Percentiles rank a stretch among this genome's conserved stretches.
Evolutionary conservation across 1,284 basidiomycete genomes (phyloP).

Genomic region (Cryptococcus sp.): DNA sequence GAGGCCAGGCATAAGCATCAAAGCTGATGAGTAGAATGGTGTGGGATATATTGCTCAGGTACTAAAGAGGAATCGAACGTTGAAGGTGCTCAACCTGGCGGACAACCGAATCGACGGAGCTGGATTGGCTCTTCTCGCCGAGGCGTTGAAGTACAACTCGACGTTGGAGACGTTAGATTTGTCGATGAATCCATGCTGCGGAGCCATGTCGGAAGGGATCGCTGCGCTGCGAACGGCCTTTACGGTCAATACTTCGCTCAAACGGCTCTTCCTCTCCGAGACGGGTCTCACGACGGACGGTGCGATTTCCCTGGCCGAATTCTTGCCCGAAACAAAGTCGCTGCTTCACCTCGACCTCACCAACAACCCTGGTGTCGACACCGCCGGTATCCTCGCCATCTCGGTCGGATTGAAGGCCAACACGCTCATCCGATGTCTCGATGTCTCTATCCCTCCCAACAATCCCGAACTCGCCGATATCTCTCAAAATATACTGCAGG

Average conservation of each 20-base stretch:
- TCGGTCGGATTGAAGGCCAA: constrained; percentile 77
- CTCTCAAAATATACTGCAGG: constrained; percentile 49
- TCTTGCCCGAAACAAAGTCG: constrained; percentile 81
- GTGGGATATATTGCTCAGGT: constrained; percentile 90
- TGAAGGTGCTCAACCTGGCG: constrained; percentile 87
- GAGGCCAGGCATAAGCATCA: constrained; percentile 7
- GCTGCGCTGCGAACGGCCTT: constrained; percentile 85
- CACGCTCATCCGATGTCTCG: constrained; percentile 79
- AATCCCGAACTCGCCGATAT: constrained; percentile 74
- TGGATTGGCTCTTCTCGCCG: constrained; percentile 75
- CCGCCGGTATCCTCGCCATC: constrained; percentile 89
- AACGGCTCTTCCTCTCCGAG: constrained; percentile 82
- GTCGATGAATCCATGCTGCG: constrained; percentile 87
- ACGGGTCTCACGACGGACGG: constrained; percentile 76
- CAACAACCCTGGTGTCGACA: constrained; percentile 64
- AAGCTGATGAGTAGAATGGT: constrained; percentile 54
- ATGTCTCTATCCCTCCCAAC: constrained; percentile 84
- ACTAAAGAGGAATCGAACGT: constrained; percentile 87
- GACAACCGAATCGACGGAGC: constrained; percentile 87
- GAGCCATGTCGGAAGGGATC: constrained; percentile 78
- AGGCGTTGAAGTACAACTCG: constrained; percentile 93
- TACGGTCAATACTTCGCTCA: constrained; percentile 85
- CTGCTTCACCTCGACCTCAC: constrained; percentile 86
- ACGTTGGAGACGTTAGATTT: constrained; percentile 90
- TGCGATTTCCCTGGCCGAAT: constrained; percentile 92